Percentiles rank a stretch among this genome's conserved stretches.
phyloP scores from a whole-genome alignment of 129 eudicot genomes.

The Tagetes erecta region DNA sequence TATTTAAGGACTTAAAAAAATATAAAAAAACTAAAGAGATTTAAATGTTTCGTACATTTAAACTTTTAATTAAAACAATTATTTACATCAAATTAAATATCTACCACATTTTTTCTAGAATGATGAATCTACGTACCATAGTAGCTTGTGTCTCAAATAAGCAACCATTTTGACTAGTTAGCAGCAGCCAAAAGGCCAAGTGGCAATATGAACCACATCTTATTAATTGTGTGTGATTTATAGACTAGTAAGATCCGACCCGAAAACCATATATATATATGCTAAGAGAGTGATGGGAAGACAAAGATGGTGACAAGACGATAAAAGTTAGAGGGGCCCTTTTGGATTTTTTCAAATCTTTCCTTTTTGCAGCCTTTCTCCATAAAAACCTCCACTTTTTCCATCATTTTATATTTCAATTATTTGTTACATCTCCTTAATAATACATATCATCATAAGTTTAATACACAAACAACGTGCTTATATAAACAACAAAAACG shows the following conservation, averaged over 20 bases:
- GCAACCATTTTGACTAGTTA: no score
- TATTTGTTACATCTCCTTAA: conserved; percentile 6
- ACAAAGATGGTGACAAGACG: conserved; percentile 50
- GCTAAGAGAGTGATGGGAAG: conserved; percentile 24
- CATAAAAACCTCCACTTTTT: conserved; percentile 28
- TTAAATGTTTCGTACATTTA: no score
- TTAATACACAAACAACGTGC: background rate
- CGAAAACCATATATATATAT: conserved; percentile 19
- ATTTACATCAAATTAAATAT: no score
- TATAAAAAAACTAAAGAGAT: no score
- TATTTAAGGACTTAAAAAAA: no score
- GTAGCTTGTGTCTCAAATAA: no score
- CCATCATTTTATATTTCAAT: background rate
- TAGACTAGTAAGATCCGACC: conserved; percentile 9
- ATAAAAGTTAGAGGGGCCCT: conserved; percentile 44
- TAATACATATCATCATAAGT: background rate
- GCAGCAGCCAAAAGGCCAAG: no score
- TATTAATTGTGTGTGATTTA: no score
- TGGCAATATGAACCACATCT: no score
- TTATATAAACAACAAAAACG: background rate
- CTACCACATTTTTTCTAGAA: no score
- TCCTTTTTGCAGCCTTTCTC: conserved; percentile 49
- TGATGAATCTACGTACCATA: no score
- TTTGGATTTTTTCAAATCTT: conserved; percentile 39
- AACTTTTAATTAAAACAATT: no score